Conservation (phyloP, 176 grass and related monocot genomes). For the Bonia amplexicaulis region DNA sequence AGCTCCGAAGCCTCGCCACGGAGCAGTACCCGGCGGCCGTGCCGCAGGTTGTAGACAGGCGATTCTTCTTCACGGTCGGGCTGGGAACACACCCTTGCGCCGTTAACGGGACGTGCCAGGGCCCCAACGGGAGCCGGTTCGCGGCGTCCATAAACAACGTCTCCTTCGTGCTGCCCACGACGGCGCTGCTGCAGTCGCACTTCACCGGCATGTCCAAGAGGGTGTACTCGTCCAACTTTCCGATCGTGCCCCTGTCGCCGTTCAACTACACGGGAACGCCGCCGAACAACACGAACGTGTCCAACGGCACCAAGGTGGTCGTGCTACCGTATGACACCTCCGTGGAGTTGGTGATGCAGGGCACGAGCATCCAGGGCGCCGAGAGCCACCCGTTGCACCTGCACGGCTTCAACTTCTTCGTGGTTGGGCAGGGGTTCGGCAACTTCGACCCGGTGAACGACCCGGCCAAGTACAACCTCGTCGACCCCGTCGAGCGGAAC, state of each 20-base stretch:
- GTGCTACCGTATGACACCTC: conserved; percentile 43
- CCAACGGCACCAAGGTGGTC: conserved; percentile 56
- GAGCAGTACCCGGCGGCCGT: conserved; percentile 41
- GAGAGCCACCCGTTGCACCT: conserved; percentile 81
- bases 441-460: conserved; percentile 52
- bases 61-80: conserved; percentile 67
- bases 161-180: conserved; percentile 55
- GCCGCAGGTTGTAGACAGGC: conserved; percentile 33
- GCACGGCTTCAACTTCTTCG: conserved; percentile 76
- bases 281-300: conserved; percentile 53
- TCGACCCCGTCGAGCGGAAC: conserved; percentile 72
- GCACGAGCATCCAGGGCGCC: conserved; percentile 42
- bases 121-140: conserved; percentile 43
- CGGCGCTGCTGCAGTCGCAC: conserved; percentile 63
- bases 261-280: conserved; percentile 75
- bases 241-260: conserved; percentile 17
- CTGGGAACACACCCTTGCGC: conserved; percentile 56
- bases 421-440: conserved; percentile 57
- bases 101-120: conserved; percentile 50
- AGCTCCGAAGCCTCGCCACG: conserved; percentile 53
- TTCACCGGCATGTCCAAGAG: conserved; percentile 47
- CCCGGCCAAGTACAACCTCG: conserved; percentile 56
- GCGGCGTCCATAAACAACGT: conserved; percentile 57
- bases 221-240: conserved; percentile 57
- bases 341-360: conserved; percentile 73